A percentile compares a stretch with the other conserved stretches of the same genome.
phyloP scores from a whole-genome alignment of 495 filamentous ascomycete species.

The Chaetomidium leptoderma region DNA sequence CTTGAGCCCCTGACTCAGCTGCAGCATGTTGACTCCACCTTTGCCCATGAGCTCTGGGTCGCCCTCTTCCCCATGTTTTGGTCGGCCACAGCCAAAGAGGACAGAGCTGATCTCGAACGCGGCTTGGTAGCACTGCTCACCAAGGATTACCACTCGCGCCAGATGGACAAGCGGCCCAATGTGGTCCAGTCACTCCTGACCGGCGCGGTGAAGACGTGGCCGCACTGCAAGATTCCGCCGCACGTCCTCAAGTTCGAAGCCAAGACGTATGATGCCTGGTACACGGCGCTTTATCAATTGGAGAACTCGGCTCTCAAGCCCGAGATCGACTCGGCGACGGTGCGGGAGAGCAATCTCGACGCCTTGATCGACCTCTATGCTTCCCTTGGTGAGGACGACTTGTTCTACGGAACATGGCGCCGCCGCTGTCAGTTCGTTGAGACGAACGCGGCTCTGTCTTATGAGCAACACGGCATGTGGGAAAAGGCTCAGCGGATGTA shows the following conservation, averaged over 20 bases:
- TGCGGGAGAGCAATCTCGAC: constrained; percentile 91
- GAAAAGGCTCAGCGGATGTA: constrained; percentile 96
- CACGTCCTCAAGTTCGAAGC: constrained; percentile 93
- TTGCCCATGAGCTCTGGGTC: constrained; percentile 86
- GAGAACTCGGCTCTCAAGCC: constrained; percentile 82
- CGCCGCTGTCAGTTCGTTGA: constrained; percentile 92
- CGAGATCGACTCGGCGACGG: constrained; percentile 71
- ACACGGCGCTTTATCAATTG: constrained; percentile 76
- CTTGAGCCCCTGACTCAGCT: constrained; percentile 90
- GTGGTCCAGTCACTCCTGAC: constrained; percentile 88
- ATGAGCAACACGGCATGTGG: constrained; percentile 99
- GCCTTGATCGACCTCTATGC: constrained; percentile 88
- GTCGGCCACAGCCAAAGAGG: constrained; percentile 81
- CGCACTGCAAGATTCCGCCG: constrained; percentile 84
- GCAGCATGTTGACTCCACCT: constrained; percentile 77
- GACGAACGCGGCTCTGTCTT: constrained; percentile 93
- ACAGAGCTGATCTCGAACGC: constrained; percentile 84
- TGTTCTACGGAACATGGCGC: constrained; percentile 98
- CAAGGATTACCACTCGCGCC: constrained; percentile 90
- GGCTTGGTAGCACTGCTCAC: constrained; percentile 81
- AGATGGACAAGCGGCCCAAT: constrained; percentile 90
- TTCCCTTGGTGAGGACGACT: constrained; percentile 84
- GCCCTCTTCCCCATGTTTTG: constrained; percentile 87
- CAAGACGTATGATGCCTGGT: constrained; percentile 92
- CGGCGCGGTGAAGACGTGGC: constrained; percentile 73